These are phyloP conservation scores for Plantago elongata DNA, from an alignment of 257 asterid genomes.

Conservation along the genomic window DNA sequence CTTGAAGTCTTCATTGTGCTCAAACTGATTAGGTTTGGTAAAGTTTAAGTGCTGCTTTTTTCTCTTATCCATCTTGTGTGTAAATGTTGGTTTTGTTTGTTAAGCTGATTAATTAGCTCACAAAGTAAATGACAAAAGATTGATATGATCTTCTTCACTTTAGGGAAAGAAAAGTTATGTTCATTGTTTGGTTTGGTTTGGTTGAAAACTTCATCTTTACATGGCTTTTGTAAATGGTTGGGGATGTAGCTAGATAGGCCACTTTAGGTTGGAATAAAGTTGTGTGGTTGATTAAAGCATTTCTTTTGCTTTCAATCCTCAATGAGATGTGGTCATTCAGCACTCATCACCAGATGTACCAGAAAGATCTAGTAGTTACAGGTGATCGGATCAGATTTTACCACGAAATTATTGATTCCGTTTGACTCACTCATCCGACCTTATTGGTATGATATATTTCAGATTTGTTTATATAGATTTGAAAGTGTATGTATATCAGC, in stretches of 20 bases:
- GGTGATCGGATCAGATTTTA: background rate
- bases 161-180: constrained; percentile 11
- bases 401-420: too few species aligned
- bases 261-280: constrained; percentile 20
- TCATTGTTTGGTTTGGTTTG: constrained; percentile 9
- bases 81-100: constrained; percentile 9
- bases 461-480: too few species aligned
- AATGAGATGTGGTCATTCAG: constrained; percentile 6
- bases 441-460: too few species aligned
- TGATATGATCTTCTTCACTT: constrained; percentile 10
- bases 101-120: constrained; percentile 13
- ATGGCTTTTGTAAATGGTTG: constrained; percentile 17
- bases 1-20: background rate
- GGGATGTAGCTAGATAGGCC: constrained; percentile 5
- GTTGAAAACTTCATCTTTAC: constrained; percentile 15
- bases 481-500: too few species aligned
- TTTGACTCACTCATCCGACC: too few species aligned
- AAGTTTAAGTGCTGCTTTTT: constrained; percentile 14
- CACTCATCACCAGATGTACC: background rate
- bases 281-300: constrained; percentile 15
- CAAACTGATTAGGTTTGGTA: background rate
- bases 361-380: background rate
- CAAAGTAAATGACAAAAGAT: constrained; percentile 25
- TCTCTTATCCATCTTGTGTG: constrained; percentile 3
- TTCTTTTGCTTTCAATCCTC: constrained; percentile 10